Evolutionary conservation across 148 eudicot species (phyloP), one percentile per base, ranked within the genome.

Genomic region (Vaccinium macrocarpon): DNA sequence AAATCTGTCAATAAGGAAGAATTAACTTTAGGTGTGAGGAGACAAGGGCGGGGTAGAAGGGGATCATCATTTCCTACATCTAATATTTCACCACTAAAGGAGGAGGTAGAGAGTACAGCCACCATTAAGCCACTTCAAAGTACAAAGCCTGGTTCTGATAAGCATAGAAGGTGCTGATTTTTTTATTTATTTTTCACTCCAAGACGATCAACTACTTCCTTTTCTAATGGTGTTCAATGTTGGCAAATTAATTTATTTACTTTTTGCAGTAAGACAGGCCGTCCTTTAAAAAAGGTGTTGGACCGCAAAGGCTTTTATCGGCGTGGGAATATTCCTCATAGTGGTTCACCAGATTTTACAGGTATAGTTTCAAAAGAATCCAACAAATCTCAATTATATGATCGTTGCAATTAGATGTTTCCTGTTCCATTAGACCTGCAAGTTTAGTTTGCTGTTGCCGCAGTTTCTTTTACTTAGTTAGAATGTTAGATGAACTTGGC

Each of bases 41-140:
- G 78, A 82, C 91, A 87, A 81, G 92, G 90, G 49, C 87, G 88
- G 62, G 86, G 84, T 55, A 85, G 89, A 77, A 85, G 88, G 88
- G 90, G 85, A 50, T 88, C 85, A 15, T 83, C 90, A 68, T 55
- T 82, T 56, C 82, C 87, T 35, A 86, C 56, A 70, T 82, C 85
- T 21, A 88, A 72, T 49, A 59, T 57, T 49, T 50, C 85, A 52
- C 88, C 81, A 32, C 23, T 62, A 77, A 87, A 84, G 49, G 86
- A 77, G 46, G 87, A 90, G 78, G 56, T 76, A 48, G 92, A 90
- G 61, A 91, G 81, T 83, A 68, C 83, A 68, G 66, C 88, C 51
- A 80, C 82, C 73, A 59, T 83, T 53, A 91, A 81, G 87, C 89
- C 86, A 82, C 77, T 84, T 50, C 89, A 88, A 77, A 89, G 80